These are phyloP conservation scores for Triticum dicoccoides DNA, from an alignment of 176 grass and related monocot genomes.

Conservation along the genomic window DNA sequence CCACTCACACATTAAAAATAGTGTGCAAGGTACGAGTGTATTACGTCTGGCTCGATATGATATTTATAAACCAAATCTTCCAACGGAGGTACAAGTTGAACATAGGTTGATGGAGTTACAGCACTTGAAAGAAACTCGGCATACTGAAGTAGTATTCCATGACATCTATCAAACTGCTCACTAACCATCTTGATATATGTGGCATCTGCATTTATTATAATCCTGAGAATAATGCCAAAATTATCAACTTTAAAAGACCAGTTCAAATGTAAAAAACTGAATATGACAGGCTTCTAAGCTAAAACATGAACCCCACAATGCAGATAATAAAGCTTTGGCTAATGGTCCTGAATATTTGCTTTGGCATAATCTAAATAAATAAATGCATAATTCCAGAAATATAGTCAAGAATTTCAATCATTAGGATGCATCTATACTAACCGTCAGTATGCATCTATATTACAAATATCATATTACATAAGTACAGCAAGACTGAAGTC, in stretches of 20 bases:
- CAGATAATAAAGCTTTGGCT: neutral
- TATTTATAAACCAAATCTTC: conserved; percentile 89
- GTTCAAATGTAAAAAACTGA: conserved; percentile 25
- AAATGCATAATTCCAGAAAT: neutral
- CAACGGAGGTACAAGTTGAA: conserved; percentile 79
- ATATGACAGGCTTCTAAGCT: conserved; percentile 17
- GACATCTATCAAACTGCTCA: conserved; percentile 97
- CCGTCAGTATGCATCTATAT: neutral
- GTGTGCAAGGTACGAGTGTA: neutral
- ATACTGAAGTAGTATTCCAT: conserved; percentile 94
- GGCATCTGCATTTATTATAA: conserved; percentile 90
- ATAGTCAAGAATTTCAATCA: neutral
- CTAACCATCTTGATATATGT: conserved; percentile 99
- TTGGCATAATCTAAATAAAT: neutral
- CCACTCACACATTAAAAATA: neutral
- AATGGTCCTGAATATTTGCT: neutral
- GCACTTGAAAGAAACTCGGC: conserved; percentile 94
- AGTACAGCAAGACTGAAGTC: conserved; percentile 9
- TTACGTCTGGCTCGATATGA: conserved; percentile 97
- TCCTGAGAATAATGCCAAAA: conserved; percentile 48
- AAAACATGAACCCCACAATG: neutral
- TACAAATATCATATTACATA: conserved; percentile 1
- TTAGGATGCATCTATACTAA: neutral
- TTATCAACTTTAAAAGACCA: conserved; percentile 22
- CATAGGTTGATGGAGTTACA: conserved; percentile 65